Evolutionary conservation across 805 yeast genomes (phyloP), one percentile per base, ranked within the genome.

Genomic region (Teunomyces cretensis): DNA sequence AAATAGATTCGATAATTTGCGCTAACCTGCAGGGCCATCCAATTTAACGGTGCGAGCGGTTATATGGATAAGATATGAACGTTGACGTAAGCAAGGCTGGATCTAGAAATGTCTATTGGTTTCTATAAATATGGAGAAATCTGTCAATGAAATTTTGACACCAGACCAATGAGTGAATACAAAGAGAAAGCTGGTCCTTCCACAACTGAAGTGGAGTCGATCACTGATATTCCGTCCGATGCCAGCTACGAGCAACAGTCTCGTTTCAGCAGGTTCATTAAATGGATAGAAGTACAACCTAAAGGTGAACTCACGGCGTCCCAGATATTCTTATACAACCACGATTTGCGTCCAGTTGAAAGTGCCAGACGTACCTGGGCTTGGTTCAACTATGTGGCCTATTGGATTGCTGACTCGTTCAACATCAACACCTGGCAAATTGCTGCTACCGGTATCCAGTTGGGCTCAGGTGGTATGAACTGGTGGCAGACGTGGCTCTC

Each of bases 401-500:
- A 87, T 56, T 89, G 97, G 97, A 64, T 89, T 46, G 89, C 96
- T 0, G 97, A 89, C 61, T 83, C 96, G 27, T 87, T 89, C 70
- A 89, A 89, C 66, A 81, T 89, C 60, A 88, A 87, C 62, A 88
- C 96, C 5, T 88, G 92, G 89, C 90, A 86, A 70, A 88, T 89
- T 55, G 96, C 96, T 2, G 83, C 92, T 7, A 86, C 96, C 0
- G 96, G 96, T 56, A 65, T 71, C 30, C 84, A 86, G 46, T 72
- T 75, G 43, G 80, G 82, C 16, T 16, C 24, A 4, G 36, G 36
- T 11, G 94, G 94, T 9, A 68, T 89, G 65, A 78, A 84, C 13
- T 88, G 96, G 96, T 89, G 96, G 95, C 90, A 84, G 60, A 82
- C 86, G 9, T 89, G 96, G 95, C 67, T 89, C 31, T 79, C 94